phyloP scores from a whole-genome alignment of 192 early-diverging fungal genomes.

The Thamnidium elegans region DNA sequence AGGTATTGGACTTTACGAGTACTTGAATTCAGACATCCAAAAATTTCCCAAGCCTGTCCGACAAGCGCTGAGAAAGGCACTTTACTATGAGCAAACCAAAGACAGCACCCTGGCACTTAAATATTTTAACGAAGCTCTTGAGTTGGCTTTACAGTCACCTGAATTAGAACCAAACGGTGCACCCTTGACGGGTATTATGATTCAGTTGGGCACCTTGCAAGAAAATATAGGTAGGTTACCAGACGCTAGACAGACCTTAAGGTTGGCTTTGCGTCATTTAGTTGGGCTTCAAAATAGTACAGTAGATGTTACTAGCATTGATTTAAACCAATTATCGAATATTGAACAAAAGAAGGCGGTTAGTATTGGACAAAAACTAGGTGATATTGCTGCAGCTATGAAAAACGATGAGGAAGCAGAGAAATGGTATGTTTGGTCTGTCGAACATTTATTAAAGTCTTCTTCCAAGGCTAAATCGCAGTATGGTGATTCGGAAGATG shows the following conservation, averaged over 20 bases:
- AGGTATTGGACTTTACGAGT: constrained; percentile 45
- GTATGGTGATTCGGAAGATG: constrained; percentile 28
- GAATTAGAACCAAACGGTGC: constrained; percentile 43
- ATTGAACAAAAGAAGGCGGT: constrained; percentile 42
- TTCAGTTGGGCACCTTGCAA: constrained; percentile 49
- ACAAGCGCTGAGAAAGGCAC: constrained; percentile 47
- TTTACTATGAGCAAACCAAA: constrained; percentile 55
- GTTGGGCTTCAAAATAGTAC: constrained; percentile 21
- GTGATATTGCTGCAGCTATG: constrained; percentile 42
- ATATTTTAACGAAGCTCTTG: constrained; percentile 48
- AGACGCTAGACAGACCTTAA: constrained; percentile 48
- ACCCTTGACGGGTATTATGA: constrained; percentile 59
- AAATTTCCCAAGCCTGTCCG: constrained; percentile 51
- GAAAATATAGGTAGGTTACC: constrained; percentile 39
- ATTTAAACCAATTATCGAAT: constrained; percentile 27
- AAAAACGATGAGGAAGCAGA: constrained; percentile 51
- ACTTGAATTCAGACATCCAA: constrained; percentile 50
- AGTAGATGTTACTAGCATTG: constrained; percentile 11
- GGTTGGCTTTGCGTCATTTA: constrained; percentile 18
- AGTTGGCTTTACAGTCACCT: constrained; percentile 37
- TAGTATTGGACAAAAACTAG: constrained; percentile 54
- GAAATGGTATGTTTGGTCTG: constrained; percentile 54
- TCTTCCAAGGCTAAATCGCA: constrained; percentile 6
- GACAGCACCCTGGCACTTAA: constrained; percentile 40
- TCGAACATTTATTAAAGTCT: constrained; percentile 45